phyloP scores from a whole-genome alignment of 75 land plant genomes.

The Adiantum capillusveneris region DNA sequence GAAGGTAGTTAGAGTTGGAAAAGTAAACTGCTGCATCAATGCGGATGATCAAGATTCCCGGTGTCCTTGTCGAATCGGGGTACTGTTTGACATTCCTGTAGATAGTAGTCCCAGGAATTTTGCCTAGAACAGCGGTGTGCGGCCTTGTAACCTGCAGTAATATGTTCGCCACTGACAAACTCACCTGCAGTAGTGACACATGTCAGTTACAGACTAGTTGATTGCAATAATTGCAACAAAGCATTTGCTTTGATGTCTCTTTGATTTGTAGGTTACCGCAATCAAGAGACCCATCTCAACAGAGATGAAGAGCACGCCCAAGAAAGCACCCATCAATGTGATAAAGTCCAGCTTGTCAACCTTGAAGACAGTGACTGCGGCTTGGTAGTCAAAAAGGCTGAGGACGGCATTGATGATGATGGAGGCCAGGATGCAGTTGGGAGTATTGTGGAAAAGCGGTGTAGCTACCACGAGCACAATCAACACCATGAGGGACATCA shows the following conservation, averaged over 20 bases:
- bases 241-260: neutral
- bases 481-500: conserved; percentile 65
- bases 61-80: conserved; percentile 60
- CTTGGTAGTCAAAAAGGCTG: conserved; percentile 56
- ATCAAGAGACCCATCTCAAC: conserved; percentile 75
- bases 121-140: conserved; percentile 66
- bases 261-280: conserved; percentile 41
- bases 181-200: conserved; percentile 30
- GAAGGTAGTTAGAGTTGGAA: conserved; percentile 85
- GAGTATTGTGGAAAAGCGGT: conserved; percentile 84
- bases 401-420: conserved; percentile 81
- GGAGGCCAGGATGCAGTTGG: conserved; percentile 68
- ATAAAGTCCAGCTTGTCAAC: conserved; percentile 79
- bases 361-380: conserved; percentile 64
- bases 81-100: conserved; percentile 78
- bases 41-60: conserved; percentile 61
- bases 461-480: conserved; percentile 60
- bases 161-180: conserved; percentile 62
- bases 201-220: too few relatives aligned
- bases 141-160: conserved; percentile 81
- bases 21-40: conserved; percentile 94
- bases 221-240: too few relatives aligned
- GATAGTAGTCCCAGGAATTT: conserved; percentile 64
- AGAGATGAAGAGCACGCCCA: conserved; percentile 73
- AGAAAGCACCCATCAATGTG: conserved; percentile 85